A percentile compares a stretch with the other conserved stretches of the same genome.
Evolutionary conservation across 495 filamentous ascomycete species (phyloP).

Genomic region (Aspergillus ostianus): DNA sequence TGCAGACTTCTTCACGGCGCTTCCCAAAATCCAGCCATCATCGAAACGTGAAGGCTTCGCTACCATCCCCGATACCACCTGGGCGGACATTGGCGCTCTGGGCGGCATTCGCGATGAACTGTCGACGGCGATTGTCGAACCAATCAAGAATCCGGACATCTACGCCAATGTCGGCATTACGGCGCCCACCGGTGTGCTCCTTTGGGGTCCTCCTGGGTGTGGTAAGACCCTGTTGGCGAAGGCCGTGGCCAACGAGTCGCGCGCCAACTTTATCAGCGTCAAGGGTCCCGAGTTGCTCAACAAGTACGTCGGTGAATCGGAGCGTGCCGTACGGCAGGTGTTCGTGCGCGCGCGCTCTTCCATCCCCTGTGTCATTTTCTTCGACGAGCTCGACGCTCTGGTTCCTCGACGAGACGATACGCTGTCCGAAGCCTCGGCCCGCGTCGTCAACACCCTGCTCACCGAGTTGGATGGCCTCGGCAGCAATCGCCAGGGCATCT

Average conservation of each 20-base stretch:
- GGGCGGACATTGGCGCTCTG: constrained; percentile 89
- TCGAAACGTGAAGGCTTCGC: constrained; percentile 96
- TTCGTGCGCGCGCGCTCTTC: constrained; percentile 85
- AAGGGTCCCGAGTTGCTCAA: constrained; percentile 93
- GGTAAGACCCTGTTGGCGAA: constrained; percentile 97
- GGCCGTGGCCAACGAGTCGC: constrained; percentile 91
- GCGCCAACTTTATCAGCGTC: constrained; percentile 97
- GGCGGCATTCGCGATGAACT: constrained; percentile 76
- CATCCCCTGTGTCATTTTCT: constrained; percentile 93
- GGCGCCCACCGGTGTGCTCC: constrained; percentile 84
- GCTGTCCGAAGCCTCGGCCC: constrained; percentile 75
- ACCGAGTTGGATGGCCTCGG: constrained; percentile 89
- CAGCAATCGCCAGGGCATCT: constrained; percentile 77
- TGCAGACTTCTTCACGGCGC: constrained; percentile 70
- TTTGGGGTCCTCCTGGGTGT: constrained; percentile 97
- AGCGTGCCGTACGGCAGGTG: constrained; percentile 88
- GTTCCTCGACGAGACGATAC: constrained; percentile 81
- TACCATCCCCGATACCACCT: constrained; percentile 95
- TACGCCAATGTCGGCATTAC: constrained; percentile 82
- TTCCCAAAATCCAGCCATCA: constrained; percentile 86
- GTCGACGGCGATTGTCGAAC: constrained; percentile 84
- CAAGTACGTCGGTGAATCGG: constrained; percentile 94
- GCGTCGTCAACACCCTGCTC: constrained; percentile 95
- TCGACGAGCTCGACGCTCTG: constrained; percentile 93
- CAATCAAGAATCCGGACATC: constrained; percentile 79